Evolutionary conservation across 179 eudicot species (phyloP).

Genomic region (Actinidia arguta): DNA sequence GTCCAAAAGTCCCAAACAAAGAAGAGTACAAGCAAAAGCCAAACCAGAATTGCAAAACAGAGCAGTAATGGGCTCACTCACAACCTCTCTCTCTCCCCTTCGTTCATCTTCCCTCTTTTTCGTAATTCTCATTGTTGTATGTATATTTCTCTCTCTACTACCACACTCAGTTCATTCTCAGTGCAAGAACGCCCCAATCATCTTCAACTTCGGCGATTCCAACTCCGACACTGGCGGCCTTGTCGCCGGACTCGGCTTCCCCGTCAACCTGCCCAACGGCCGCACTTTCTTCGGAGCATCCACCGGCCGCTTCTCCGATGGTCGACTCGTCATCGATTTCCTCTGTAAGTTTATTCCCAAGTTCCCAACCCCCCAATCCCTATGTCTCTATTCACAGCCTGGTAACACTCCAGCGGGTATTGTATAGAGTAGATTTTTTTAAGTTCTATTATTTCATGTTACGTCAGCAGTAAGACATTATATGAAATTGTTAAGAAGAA

Average conservation of each 20-base stretch:
- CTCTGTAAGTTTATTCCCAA: constrained; percentile 60
- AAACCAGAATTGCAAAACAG: neutral
- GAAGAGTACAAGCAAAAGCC: too few relatives aligned
- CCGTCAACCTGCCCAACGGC: constrained; percentile 74
- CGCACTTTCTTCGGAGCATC: constrained; percentile 69
- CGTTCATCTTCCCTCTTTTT: neutral
- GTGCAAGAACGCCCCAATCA: constrained; percentile 49
- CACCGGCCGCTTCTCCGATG: constrained; percentile 89
- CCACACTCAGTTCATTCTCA: constrained; percentile 22
- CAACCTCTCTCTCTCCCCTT: neutral
- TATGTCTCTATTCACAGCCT: neutral
- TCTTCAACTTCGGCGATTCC: constrained; percentile 95
- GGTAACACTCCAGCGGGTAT: too few relatives aligned
- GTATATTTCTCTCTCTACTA: constrained; percentile 18
- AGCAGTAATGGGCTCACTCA: neutral
- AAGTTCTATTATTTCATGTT: too few relatives aligned
- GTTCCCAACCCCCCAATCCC: neutral
- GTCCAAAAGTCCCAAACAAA: too few relatives aligned
- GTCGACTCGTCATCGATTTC: constrained; percentile 91
- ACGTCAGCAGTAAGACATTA: too few relatives aligned
- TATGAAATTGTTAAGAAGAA: too few relatives aligned
- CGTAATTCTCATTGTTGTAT: neutral
- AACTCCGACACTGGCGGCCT: constrained; percentile 98
- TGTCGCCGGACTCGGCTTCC: constrained; percentile 74
- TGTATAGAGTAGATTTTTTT: too few relatives aligned